Conservation (phyloP, 345 rosid species). For the Cardiospermum halicacabum region DNA sequence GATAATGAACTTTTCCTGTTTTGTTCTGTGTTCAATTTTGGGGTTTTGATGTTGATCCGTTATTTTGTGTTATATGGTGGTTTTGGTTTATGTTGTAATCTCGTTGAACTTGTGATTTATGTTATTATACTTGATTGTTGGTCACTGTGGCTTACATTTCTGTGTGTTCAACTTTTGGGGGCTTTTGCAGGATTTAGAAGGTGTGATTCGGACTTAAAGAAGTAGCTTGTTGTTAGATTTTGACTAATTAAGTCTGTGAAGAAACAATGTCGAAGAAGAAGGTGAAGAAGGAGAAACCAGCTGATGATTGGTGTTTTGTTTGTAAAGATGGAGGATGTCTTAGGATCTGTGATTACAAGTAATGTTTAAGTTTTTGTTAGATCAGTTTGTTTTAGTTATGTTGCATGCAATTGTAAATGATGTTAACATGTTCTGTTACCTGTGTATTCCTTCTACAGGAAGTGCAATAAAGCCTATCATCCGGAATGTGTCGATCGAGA, state of each 20-base stretch:
- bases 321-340: constrained; percentile 59
- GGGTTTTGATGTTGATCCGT: too few relatives aligned
- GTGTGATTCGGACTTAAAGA: neutral
- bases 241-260: constrained; percentile 11
- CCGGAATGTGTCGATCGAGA: constrained; percentile 30
- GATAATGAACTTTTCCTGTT: too few relatives aligned
- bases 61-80: too few relatives aligned
- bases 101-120: too few relatives aligned
- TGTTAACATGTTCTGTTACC: too few relatives aligned
- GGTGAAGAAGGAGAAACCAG: constrained; percentile 22
- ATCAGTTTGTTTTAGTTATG: neutral
- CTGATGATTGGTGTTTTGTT: constrained; percentile 43
- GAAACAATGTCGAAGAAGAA: constrained; percentile 18
- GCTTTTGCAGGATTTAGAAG: neutral
- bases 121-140: too few relatives aligned
- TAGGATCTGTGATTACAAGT: constrained; percentile 45
- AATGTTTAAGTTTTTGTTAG: constrained; percentile 7
- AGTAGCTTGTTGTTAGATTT: constrained; percentile 8
- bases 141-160: too few relatives aligned
- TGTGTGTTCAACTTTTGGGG: too few relatives aligned
- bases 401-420: constrained; percentile 3
- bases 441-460: constrained; percentile 34
- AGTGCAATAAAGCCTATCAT: constrained; percentile 48
- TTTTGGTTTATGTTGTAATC: too few relatives aligned
- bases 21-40: too few relatives aligned